These are phyloP conservation scores for Sechiopsis laciniata DNA, from an alignment of 306 rosid species.

Conservation along the genomic window DNA sequence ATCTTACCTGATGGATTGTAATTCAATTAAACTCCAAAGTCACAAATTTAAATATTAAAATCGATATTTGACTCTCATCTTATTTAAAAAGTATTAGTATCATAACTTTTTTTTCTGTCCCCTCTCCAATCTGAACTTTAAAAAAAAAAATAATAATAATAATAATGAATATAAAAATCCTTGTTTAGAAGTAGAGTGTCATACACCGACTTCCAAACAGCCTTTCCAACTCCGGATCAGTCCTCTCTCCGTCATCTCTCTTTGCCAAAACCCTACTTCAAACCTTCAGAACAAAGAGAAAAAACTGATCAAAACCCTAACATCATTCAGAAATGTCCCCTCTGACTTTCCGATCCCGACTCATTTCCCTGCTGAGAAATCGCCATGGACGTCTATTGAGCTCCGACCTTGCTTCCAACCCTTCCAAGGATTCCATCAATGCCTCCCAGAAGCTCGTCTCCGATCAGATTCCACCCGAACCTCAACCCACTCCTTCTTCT, in stretches of 20 bases:
- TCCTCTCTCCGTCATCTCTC: background rate
- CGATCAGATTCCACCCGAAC: slow-evolving; percentile 23
- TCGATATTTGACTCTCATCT: too few species aligned
- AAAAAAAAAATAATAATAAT: too few species aligned
- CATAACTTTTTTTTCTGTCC: too few species aligned
- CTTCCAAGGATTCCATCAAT: slow-evolving; percentile 38
- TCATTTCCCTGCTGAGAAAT: slow-evolving; percentile 21
- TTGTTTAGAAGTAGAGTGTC: too few species aligned
- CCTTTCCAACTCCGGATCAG: background rate
- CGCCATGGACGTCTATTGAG: slow-evolving; percentile 36
- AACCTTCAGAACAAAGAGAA: background rate
- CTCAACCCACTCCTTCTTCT: background rate
- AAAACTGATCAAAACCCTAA: slow-evolving; percentile 12
- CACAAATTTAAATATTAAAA: too few species aligned
- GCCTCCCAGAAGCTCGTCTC: slow-evolving; percentile 33
- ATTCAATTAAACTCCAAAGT: too few species aligned
- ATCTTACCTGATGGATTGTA: too few species aligned
- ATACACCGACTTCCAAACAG: slow-evolving; percentile 23
- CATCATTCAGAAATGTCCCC: slow-evolving; percentile 28
- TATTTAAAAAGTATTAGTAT: too few species aligned
- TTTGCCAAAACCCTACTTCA: slow-evolving; percentile 5
- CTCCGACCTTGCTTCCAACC: slow-evolving; percentile 41
- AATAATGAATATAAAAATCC: too few species aligned
- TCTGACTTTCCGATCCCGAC: slow-evolving; percentile 31
- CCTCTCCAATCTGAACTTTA: too few species aligned